Conservation (phyloP, 2,329 filamentous ascomycete genomes). For the Colletotrichum sp. region DNA sequence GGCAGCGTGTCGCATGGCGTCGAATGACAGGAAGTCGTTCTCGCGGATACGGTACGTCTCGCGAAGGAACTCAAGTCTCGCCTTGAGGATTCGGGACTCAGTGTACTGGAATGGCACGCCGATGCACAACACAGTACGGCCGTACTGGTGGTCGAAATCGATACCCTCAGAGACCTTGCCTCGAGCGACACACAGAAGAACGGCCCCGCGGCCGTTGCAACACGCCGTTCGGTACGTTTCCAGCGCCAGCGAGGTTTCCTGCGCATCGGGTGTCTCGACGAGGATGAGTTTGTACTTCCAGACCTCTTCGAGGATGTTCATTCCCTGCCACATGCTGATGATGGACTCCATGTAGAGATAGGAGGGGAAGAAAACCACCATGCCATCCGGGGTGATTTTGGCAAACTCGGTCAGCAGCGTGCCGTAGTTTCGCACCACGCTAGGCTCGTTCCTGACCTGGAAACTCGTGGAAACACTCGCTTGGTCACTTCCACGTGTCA, state of each 20-base stretch:
- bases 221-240: constrained; percentile 98
- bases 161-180: constrained; percentile 98
- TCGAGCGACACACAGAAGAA: constrained; percentile 92
- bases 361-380: constrained; percentile 99
- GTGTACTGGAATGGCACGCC: constrained; percentile 99
- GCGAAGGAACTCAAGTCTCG: constrained; percentile 91
- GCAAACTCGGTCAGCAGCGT: constrained; percentile 93
- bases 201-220: constrained; percentile 93
- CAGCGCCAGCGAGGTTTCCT: constrained; percentile 93
- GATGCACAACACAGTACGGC: constrained; percentile 92
- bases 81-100: constrained; percentile 95
- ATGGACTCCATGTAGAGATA: constrained; percentile 99
- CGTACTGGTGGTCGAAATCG: constrained; percentile 99
- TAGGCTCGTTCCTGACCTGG: constrained; percentile 92
- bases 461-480: constrained; percentile 92
- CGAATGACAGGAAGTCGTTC: constrained; percentile 97
- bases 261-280: constrained; percentile 95
- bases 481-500: constrained; percentile 94
- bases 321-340: constrained; percentile 98
- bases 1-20: constrained; percentile 98
- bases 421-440: constrained; percentile 96
- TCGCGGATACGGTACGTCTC: constrained; percentile 97
- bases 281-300: constrained; percentile 99
- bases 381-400: constrained; percentile 92
- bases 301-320: constrained; percentile 96